Conservation (phyloP, 73 alveolate species). For the Durusdinium trenchii region DNA sequence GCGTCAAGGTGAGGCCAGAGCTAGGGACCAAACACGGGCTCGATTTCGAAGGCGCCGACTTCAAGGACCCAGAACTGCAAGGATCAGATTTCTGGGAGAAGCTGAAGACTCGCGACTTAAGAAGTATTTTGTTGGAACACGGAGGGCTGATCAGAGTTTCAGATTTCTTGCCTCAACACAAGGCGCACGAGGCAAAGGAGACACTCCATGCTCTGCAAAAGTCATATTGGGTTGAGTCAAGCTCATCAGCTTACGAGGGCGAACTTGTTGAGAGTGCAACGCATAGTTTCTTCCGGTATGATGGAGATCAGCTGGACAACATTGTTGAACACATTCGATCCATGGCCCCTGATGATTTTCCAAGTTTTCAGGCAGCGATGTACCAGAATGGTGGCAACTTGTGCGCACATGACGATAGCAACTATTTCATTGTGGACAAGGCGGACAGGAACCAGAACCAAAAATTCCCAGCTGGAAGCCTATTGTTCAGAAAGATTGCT, state of each 20-base stretch:
- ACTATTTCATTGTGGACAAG: slow-evolving; percentile 2
- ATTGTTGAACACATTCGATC: slow-evolving; percentile 34
- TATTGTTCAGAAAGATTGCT: slow-evolving; percentile 63
- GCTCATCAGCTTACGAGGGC: background rate
- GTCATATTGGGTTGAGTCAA: slow-evolving; percentile 13
- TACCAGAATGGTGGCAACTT: slow-evolving; percentile 58
- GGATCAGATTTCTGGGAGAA: slow-evolving; percentile 1
- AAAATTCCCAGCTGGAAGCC: background rate
- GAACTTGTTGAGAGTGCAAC: slow-evolving; percentile 13
- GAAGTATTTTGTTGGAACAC: background rate
- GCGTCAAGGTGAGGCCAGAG: background rate
- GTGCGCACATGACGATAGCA: slow-evolving; percentile 73
- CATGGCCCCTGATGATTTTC: slow-evolving; percentile 21
- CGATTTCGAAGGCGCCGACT: background rate
- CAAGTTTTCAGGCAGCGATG: slow-evolving; percentile 71
- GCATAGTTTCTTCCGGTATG: slow-evolving; percentile 13
- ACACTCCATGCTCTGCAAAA: background rate
- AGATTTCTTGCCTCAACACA: background rate
- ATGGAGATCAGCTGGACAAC: slow-evolving; percentile 12
- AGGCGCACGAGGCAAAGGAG: background rate
- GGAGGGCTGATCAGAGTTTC: slow-evolving; percentile 18
- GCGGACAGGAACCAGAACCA: slow-evolving; percentile 27
- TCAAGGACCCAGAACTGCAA: background rate
- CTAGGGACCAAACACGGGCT: too few species aligned
- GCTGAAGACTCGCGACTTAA: background rate